Percentiles rank a stretch among this genome's conserved stretches.
Evolutionary conservation across 345 rosid species (phyloP).

Genomic region (Psidium guajava): DNA sequence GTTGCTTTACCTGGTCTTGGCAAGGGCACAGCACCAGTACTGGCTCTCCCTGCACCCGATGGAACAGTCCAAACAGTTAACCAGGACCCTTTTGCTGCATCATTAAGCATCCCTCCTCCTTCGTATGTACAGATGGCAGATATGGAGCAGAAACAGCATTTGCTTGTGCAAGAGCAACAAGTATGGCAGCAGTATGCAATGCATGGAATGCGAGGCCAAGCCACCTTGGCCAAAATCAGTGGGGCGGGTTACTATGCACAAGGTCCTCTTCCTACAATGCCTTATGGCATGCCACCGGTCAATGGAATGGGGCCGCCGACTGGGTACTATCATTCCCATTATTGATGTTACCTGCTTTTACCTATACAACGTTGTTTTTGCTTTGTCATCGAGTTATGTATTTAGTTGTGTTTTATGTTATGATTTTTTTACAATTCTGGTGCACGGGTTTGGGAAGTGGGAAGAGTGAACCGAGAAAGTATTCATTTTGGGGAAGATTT

Average conservation of each 20-base stretch:
- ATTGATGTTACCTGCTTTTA: constrained; percentile 18
- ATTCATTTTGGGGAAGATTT: neutral
- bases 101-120: constrained; percentile 52
- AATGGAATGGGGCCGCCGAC: constrained; percentile 31
- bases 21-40: constrained; percentile 29
- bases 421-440: neutral
- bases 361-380: neutral
- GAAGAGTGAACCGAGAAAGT: neutral
- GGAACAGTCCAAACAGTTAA: constrained; percentile 50
- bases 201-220: constrained; percentile 72
- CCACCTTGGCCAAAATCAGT: constrained; percentile 34
- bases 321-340: constrained; percentile 38
- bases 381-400: neutral
- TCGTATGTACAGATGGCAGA: constrained; percentile 74
- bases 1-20: constrained; percentile 56
- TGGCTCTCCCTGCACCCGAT: constrained; percentile 77
- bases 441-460: neutral
- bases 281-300: constrained; percentile 48
- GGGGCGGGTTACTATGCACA: constrained; percentile 27
- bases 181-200: constrained; percentile 57
- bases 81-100: constrained; percentile 69
- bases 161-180: constrained; percentile 57
- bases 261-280: constrained; percentile 19
- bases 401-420: neutral
- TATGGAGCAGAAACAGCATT: constrained; percentile 66